Percentiles rank a stretch among this genome's conserved stretches.
These are phyloP conservation scores for Cercospora beticola DNA, from an alignment of 2,329 filamentous ascomycete genomes.

Conservation along the genomic window DNA sequence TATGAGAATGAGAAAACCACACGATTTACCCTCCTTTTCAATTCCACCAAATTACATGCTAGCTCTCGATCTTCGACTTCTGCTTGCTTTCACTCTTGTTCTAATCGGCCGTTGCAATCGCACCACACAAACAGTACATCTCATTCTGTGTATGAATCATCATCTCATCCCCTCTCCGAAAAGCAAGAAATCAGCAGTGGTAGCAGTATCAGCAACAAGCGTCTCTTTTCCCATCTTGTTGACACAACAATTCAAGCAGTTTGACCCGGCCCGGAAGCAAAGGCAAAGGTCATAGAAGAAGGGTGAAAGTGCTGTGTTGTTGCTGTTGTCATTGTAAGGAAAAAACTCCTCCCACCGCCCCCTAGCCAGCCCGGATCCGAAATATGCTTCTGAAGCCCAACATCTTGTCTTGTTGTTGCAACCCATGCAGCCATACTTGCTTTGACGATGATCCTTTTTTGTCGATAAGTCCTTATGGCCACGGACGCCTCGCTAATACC, in stretches of 20 bases:
- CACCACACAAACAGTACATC: neutral
- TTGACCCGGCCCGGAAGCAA: neutral
- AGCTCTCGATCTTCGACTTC: neutral
- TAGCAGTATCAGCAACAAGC: neutral
- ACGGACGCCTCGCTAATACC: slow-evolving; percentile 30
- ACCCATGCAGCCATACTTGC: slow-evolving; percentile 15
- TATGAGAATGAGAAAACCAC: neutral
- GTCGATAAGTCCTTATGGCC: slow-evolving; percentile 14
- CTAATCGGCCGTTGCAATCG: neutral
- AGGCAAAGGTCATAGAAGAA: neutral
- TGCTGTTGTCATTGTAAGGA: neutral
- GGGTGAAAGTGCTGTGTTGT: neutral
- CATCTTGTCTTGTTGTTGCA: neutral
- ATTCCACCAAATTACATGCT: neutral
- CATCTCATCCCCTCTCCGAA: neutral
- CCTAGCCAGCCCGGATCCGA: neutral
- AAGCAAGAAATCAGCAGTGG: slow-evolving; percentile 1
- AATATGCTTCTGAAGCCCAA: slow-evolving; percentile 4
- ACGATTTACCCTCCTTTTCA: neutral
- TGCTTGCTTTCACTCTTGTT: neutral
- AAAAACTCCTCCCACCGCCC: neutral
- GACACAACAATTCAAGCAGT: neutral
- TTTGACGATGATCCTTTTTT: slow-evolving; percentile 23
- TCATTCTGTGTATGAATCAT: slow-evolving; percentile 4
- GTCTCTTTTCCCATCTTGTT: neutral